Percentiles rank a stretch among this genome's conserved stretches.
Conservation (phyloP, 2,329 filamentous ascomycete species). For the Hypoxylon sp. region DNA sequence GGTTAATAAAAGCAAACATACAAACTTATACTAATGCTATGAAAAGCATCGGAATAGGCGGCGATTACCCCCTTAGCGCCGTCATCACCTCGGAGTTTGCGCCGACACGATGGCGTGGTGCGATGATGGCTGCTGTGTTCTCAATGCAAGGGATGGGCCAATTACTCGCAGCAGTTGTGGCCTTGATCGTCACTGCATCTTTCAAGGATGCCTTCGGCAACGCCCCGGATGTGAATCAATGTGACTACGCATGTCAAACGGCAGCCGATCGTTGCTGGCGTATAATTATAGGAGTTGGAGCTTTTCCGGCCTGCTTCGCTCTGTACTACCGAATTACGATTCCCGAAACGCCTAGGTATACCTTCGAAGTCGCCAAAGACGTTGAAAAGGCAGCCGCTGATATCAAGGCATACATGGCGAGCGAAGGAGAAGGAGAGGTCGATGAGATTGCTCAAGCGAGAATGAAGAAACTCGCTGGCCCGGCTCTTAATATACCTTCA, state of each 20-base stretch:
- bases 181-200: conserved; percentile 75
- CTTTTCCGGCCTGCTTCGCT: conserved; percentile 81
- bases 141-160: conserved; percentile 77
- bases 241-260: conserved; percentile 73
- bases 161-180: conserved; percentile 35
- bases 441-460: conserved; percentile 65
- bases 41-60: conserved; percentile 79
- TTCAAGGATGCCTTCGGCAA: conserved; percentile 69
- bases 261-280: conserved; percentile 88
- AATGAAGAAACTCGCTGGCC: conserved; percentile 67
- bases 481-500: conserved; percentile 73
- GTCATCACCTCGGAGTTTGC: conserved; percentile 90
- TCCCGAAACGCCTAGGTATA: conserved; percentile 87
- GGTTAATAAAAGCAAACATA: conserved; percentile 2
- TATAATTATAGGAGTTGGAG: conserved; percentile 83
- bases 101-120: conserved; percentile 84
- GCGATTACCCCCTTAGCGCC: conserved; percentile 84
- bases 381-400: conserved; percentile 82
- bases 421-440: conserved; percentile 63
- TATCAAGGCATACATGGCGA: conserved; percentile 71
- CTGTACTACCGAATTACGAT: conserved; percentile 91
- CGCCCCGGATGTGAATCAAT: conserved; percentile 62
- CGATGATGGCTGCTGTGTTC: conserved; percentile 87
- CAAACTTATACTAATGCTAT: conserved; percentile 33
- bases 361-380: conserved; percentile 83